Conservation (phyloP, 768 basidiomycete species). For the Steccherinum ochraceum region DNA sequence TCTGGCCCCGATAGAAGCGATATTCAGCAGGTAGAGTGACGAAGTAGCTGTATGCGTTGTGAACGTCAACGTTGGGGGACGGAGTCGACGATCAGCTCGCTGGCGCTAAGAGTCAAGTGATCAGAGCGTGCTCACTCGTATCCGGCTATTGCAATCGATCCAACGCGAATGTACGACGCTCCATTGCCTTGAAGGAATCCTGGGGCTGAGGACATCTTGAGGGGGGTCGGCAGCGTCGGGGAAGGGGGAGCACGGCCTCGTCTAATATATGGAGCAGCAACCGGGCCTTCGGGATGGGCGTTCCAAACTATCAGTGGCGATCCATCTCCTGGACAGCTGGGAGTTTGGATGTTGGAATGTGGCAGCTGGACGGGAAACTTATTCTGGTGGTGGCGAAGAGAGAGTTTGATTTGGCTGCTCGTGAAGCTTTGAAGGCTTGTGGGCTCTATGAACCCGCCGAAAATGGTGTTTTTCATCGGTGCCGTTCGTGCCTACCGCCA, state of each 20-base stretch:
- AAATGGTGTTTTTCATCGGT: neutral
- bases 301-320: neutral
- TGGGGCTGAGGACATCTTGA: neutral
- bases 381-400: too few relatives aligned
- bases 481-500: neutral
- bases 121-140: constrained; percentile 28
- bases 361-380: too few relatives aligned
- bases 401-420: too few relatives aligned
- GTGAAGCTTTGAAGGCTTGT: too few relatives aligned
- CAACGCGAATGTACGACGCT: constrained; percentile 22
- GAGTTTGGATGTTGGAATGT: neutral
- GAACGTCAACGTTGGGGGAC: too few relatives aligned
- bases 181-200: constrained; percentile 14
- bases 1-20: constrained; percentile 18
- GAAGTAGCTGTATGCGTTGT: constrained; percentile 17
- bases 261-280: neutral
- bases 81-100: neutral
- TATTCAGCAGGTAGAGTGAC: constrained; percentile 20
- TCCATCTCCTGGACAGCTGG: neutral
- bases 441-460: too few relatives aligned
- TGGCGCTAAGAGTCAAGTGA: neutral
- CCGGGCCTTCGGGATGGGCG: neutral
- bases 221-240: neutral
- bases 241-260: neutral
- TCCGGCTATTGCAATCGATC: constrained; percentile 27